Base-by-base conservation (phyloP, 2,329 filamentous ascomycete species). In the Neofusicoccum sp. region DNA sequence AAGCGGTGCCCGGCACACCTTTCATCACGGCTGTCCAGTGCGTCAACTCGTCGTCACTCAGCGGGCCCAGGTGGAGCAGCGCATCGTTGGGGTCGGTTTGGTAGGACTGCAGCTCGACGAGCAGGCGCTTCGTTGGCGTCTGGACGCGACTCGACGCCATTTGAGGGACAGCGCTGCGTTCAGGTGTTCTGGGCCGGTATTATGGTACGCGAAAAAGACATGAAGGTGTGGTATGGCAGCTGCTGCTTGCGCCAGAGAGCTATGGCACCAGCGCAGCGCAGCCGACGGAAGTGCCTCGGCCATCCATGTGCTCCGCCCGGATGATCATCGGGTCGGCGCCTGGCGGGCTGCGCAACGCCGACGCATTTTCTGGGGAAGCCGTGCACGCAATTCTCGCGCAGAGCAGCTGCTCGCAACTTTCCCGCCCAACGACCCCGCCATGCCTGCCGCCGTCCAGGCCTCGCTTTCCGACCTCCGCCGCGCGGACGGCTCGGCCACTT, bases 401-500 rank as follows among this genome's bases (percentile, higher is more conserved):
- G 9, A 33, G 28, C 33, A 49, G n/a, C 56, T 28, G 26, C 30
- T 14, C 41, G 28, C 38, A 24, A 26, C 44, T 16, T 9, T 20
- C 31, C 36, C 26, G 24, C 30, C 40, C 8, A 34, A 30, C 9
- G 4, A 6, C 28, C 16, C 14, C 31, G 28, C 26, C 20, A 63
- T 60, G 56, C 26, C 64, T n/a, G n/a, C n/a, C 12, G 68, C 68
- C 28, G 69, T 71, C 9, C 65, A 70, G 64, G 70, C 71, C 33
- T 64, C 67, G 49, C 65, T 74, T 49, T 68, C 74, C 38, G 73
- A 77, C 61, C 81, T 96, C 2, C 81, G 85, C 62, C 88, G 87
- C 63, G 84, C 90, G 28, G 90, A 96, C 72, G 91, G 91, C 63
- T 96, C 91, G 49, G 89, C 89, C 9, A 88, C 86, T 8, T 92